Percentiles rank a stretch among this genome's conserved stretches.
Evolutionary conservation across 1,284 basidiomycete species (phyloP).

Genomic region (Peniophora sp.): DNA sequence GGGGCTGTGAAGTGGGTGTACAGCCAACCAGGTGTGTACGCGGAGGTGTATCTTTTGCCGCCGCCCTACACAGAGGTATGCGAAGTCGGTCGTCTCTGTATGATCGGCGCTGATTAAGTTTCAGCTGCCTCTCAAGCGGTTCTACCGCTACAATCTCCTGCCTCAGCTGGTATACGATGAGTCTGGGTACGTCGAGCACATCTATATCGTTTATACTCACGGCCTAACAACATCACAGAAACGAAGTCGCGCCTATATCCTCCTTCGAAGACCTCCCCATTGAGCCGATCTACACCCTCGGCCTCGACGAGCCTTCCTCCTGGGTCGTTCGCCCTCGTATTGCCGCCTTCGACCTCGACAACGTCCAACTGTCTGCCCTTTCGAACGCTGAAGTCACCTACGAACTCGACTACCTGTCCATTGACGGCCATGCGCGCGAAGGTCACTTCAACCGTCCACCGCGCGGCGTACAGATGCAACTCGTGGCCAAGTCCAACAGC

Average conservation of each 20-base stretch:
- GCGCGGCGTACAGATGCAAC: conserved; percentile 80
- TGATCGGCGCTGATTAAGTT: not conserved
- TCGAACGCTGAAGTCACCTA: conserved; percentile 65
- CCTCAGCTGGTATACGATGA: conserved; percentile 59
- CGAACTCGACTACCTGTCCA: conserved; percentile 83
- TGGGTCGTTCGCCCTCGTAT: conserved; percentile 91
- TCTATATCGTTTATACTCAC: not conserved
- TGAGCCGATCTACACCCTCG: conserved; percentile 83
- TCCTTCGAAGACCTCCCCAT: conserved; percentile 48
- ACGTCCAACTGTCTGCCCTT: conserved; percentile 77
- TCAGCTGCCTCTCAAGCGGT: conserved; percentile 87
- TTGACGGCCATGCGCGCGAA: conserved; percentile 93
- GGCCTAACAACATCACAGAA: conserved; percentile 24
- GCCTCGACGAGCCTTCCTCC: conserved; percentile 82
- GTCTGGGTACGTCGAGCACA: conserved; percentile 47
- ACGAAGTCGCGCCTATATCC: conserved; percentile 43
- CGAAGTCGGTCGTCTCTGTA: not conserved
- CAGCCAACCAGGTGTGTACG: conserved; percentile 52
- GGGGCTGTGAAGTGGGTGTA: conserved; percentile 40
- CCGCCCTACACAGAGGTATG: conserved; percentile 56
- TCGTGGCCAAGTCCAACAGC: conserved; percentile 31
- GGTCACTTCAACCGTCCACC: conserved; percentile 54
- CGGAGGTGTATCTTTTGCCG: conserved; percentile 77
- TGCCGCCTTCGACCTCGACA: conserved; percentile 91
- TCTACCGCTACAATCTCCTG: conserved; percentile 78